Evolutionary conservation across 1,284 basidiomycete species (phyloP), one percentile per base, ranked within the genome.

Genomic region (Cutaneotrichosporon cavernicola): DNA sequence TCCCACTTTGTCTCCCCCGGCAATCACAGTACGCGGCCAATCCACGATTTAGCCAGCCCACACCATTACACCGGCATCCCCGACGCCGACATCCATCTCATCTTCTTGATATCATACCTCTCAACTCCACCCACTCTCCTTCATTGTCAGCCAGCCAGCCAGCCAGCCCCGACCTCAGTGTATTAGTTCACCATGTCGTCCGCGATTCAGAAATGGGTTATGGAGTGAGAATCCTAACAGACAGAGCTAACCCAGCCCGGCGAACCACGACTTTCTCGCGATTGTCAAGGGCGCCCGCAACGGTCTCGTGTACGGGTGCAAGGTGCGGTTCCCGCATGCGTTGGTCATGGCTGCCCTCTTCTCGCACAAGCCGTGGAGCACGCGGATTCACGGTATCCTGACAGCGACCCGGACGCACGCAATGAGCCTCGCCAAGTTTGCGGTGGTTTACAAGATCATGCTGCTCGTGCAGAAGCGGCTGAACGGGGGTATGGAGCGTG

Each of bases 271-370:
- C 76, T 86, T 90, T 69, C 86, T 99, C 55, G 88, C 91, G 26
- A 89, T 99, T 72, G 80, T 98, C 75, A 99, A 99, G 81, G 96
- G 94, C 53, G 92, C 92, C 36, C 87, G 96, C 36, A 98, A 97
- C 81, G 96, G 96, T 11, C 85, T 97, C 64, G 92, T 98, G 8
- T 86, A 86, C 69, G 85, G 85, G 57, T 89, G 90, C 74, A 97
- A 98, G 84, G 91, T 98, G 72, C 85, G 83, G 53, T 97, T 97
- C 76, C 97, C 97, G n/a, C 97, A 99, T 85, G 96, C 97, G 2
- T 83, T 99, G 31, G 90, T 99, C 63, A 99, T 99, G 96, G 90
- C 93, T n/a, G 86, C 97, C 66, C 84, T 99, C 32, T 99, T 99
- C 75, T 90, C 90, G 34, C 87, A 89, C 65, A 91, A 90, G 83